Conservation (phyloP, 192 early-diverging fungal genomes). For the Entomortierella parvispora region DNA sequence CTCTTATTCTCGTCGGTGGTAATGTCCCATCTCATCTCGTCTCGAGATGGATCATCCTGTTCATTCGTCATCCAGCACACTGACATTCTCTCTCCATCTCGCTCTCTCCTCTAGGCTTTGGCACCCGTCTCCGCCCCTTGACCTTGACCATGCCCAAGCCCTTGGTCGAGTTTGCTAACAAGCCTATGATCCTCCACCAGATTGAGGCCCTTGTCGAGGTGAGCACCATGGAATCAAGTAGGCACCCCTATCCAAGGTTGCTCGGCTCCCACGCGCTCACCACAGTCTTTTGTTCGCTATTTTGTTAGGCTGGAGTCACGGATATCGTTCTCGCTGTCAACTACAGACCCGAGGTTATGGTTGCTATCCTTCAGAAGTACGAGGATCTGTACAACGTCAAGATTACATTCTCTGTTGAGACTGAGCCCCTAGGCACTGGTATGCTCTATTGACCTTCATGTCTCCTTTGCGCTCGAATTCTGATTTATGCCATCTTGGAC, state of each 20-base stretch:
- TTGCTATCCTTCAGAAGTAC: slow-evolving; percentile 90
- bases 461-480: background rate
- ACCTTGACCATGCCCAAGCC: slow-evolving; percentile 98
- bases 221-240: slow-evolving; percentile 13
- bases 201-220: slow-evolving; percentile 98
- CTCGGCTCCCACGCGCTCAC: background rate
- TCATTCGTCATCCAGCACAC: background rate
- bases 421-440: slow-evolving; percentile 94
- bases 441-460: background rate
- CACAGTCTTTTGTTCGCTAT: background rate
- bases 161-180: slow-evolving; percentile 99
- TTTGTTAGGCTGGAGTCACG: slow-evolving; percentile 88
- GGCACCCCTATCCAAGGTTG: background rate
- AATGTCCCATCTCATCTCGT: slow-evolving; percentile 3
- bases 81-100: background rate
- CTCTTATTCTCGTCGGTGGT: slow-evolving; percentile 87
- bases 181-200: slow-evolving; percentile 99
- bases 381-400: slow-evolving; percentile 91
- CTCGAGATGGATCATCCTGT: background rate
- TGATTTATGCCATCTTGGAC: background rate
- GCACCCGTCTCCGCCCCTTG: slow-evolving; percentile 97
- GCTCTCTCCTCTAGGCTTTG: slow-evolving; percentile 76
- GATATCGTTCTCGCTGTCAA: slow-evolving; percentile 99
- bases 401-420: slow-evolving; percentile 97
- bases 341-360: slow-evolving; percentile 99